Evolutionary conservation across 176 grass and related monocot species (phyloP).

Genomic region (Aegilops tauschii): DNA sequence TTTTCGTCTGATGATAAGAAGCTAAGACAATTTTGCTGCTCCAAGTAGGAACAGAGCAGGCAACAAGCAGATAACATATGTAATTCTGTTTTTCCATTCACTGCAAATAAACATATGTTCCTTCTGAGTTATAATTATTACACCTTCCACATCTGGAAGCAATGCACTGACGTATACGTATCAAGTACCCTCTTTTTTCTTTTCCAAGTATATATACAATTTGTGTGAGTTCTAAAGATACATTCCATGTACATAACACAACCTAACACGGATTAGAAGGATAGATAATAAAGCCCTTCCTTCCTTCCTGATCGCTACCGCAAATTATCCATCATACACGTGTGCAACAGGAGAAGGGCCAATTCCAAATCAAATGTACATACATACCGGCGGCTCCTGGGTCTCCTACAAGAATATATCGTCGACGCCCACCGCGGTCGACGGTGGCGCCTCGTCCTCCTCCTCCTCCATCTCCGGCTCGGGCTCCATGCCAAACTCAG

Average conservation of each 20-base stretch:
- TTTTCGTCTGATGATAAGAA: background rate
- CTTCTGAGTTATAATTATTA: slow-evolving; percentile 1
- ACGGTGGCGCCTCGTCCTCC: slow-evolving; percentile 38
- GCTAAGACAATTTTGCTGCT: background rate
- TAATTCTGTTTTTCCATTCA: background rate
- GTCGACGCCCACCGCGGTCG: slow-evolving; percentile 52
- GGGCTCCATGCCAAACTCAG: slow-evolving; percentile 65
- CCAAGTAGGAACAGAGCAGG: background rate
- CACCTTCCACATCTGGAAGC: slow-evolving; percentile 7
- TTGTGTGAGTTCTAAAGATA: slow-evolving; percentile 43
- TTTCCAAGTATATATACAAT: slow-evolving; percentile 52
- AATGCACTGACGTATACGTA: background rate
- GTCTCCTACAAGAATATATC: slow-evolving; percentile 64
- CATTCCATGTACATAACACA: slow-evolving; percentile 46
- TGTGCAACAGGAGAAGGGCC: slow-evolving; percentile 39
- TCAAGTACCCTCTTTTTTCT: slow-evolving; percentile 10
- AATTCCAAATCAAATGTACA: slow-evolving; percentile 64
- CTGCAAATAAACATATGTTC: background rate
- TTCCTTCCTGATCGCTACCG: slow-evolving; percentile 21
- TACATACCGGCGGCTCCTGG: background rate
- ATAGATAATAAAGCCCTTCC: slow-evolving; percentile 26
- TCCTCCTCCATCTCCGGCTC: slow-evolving; percentile 73
- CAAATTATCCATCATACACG: slow-evolving; percentile 29
- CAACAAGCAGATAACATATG: background rate
- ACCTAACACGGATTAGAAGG: slow-evolving; percentile 37